These are phyloP conservation scores for Suillus sp. DNA, from an alignment of 768 basidiomycete genomes.

Conservation along the genomic window DNA sequence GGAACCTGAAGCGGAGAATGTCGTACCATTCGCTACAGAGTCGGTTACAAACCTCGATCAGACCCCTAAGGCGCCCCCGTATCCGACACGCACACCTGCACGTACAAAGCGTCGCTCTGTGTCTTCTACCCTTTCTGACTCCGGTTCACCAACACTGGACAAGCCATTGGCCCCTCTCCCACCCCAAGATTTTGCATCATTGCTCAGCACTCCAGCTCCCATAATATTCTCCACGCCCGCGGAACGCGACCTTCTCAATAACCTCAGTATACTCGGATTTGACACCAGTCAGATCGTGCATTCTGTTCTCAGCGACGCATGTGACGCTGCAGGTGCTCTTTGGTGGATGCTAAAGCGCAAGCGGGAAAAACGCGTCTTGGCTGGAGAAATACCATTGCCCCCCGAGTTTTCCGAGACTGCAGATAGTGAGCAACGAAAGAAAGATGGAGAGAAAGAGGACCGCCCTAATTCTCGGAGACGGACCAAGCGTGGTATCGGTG, in stretches of 20 bases:
- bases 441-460: constrained; percentile 30
- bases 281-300: constrained; percentile 97
- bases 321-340: constrained; percentile 85
- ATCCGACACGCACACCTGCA: constrained; percentile 84
- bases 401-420: constrained; percentile 7
- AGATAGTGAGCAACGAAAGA: constrained; percentile 27
- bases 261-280: constrained; percentile 75
- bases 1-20: constrained; percentile 28
- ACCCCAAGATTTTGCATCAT: constrained; percentile 59
- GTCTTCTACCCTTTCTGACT: constrained; percentile 80
- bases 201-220: constrained; percentile 67
- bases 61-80: constrained; percentile 47
- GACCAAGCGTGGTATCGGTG: constrained; percentile 32
- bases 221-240: constrained; percentile 85
- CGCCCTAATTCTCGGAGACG: constrained; percentile 25
- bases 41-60: constrained; percentile 30
- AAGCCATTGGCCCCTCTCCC: constrained; percentile 43
- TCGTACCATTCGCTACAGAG: constrained; percentile 17
- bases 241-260: constrained; percentile 80
- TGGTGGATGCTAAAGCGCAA: constrained; percentile 97
- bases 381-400: constrained; percentile 29
- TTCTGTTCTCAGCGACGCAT: constrained; percentile 88
- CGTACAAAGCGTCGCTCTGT: constrained; percentile 96
- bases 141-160: constrained; percentile 51
- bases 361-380: constrained; percentile 59